These are phyloP conservation scores for Rosa lucieae DNA, from an alignment of 306 rosid genomes.

Conservation along the genomic window DNA sequence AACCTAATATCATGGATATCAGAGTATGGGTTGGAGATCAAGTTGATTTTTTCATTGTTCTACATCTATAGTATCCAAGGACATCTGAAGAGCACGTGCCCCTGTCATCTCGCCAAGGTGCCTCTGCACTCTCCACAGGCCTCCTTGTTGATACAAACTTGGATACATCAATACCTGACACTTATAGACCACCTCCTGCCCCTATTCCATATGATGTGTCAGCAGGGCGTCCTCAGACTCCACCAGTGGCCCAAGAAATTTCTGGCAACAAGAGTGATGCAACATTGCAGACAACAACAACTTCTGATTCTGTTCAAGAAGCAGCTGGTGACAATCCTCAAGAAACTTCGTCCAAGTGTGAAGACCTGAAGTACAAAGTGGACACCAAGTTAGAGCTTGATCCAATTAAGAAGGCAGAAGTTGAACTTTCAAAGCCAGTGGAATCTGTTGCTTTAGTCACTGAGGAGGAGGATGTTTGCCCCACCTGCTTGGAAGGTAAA, in stretches of 20 bases:
- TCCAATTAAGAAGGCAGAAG: constrained; percentile 49
- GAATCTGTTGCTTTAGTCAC: constrained; percentile 41
- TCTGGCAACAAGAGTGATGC: constrained; percentile 47
- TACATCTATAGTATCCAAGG: constrained; percentile 62
- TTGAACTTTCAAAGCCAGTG: constrained; percentile 59
- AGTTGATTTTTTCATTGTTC: constrained; percentile 9
- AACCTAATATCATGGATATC: not conserved
- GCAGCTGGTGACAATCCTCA: constrained; percentile 41
- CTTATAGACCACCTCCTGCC: constrained; percentile 83
- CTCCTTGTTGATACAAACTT: constrained; percentile 86
- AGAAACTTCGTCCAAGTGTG: constrained; percentile 48
- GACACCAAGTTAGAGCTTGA: constrained; percentile 46
- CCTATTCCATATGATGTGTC: constrained; percentile 75
- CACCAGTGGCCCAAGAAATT: constrained; percentile 57
- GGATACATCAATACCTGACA: constrained; percentile 85
- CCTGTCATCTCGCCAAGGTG: constrained; percentile 59
- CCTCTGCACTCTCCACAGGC: constrained; percentile 55
- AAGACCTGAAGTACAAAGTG: constrained; percentile 59
- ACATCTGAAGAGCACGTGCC: constrained; percentile 81
- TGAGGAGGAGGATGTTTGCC: constrained; percentile 88
- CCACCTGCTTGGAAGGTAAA: constrained; percentile 96
- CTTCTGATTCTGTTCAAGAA: constrained; percentile 61
- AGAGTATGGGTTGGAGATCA: not conserved
- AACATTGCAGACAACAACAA: constrained; percentile 45
- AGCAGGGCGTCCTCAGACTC: constrained; percentile 49